Base-by-base conservation (phyloP, 176 grass and related monocot species). In the Thinopyrum elongatum region DNA sequence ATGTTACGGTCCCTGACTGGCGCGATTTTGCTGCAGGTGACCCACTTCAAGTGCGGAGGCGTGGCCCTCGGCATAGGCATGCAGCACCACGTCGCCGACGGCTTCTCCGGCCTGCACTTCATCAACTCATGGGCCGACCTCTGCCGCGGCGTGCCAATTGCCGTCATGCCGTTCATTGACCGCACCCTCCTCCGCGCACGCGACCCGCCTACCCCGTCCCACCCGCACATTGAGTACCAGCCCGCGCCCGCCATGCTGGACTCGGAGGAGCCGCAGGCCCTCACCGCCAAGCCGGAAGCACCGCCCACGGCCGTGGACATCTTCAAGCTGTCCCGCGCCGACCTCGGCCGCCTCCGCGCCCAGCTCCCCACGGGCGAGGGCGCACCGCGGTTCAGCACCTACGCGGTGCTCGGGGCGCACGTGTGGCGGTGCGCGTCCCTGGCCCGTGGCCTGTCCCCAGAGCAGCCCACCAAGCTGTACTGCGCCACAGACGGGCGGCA, bases 91-190 rank as follows among this genome's bases (percentile, higher is more conserved):
- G 93, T 89, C 46, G 95, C 93, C 6, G 95, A 98, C 61, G 95
- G 95, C 80, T 87, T 91, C 77, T 98, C 95, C 46, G 95, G 91
- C 41, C 87, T 98, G 35, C 95, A 93, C 76, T 95, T 98, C 91
- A 95, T 98, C 87, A 98, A 98, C 87, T 88, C 95, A 7, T 98
- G 95, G 95, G 80, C 95, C 3, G 95, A 98, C 86, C 75, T 95
- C 47, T 84, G 91, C 61, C 95, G 91, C 7, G 95, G 93, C 67
- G 82, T 86, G 76, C 78, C 84, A 13, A 89, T 95, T 57, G 46
- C 91, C 8, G 80, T 95, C 15, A 88, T 75, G 65, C 95, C 95
- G 27, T 93, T 89, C 91, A 95, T 98, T 21, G 89, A 95, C 80
- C 93, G 95, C 64, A 93, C 88, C 13, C 83, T 93, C 81, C 79